Percentiles rank a stretch among this genome's conserved stretches.
These are phyloP conservation scores for Setaria italica DNA, from an alignment of 202 grass and related monocot genomes.

Conservation along the genomic window DNA sequence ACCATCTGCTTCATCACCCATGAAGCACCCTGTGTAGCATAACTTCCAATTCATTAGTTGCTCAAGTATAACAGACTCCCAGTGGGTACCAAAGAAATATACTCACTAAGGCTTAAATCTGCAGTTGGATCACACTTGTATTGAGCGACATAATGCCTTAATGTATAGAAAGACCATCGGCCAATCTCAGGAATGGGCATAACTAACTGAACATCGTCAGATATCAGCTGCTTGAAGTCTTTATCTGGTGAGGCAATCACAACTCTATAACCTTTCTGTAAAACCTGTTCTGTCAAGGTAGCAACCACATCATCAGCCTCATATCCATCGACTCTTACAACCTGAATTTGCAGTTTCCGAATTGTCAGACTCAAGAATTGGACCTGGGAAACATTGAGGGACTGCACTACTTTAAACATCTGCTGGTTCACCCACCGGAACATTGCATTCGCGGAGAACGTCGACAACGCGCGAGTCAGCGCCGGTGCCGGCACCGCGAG, in stretches of 20 bases:
- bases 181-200: conserved; percentile 87
- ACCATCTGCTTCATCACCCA: conserved; percentile 91
- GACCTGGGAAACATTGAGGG: background rate
- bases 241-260: conserved; percentile 88
- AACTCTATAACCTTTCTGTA: conserved; percentile 66
- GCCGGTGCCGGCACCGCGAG: conserved; percentile 42
- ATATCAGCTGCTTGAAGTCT: conserved; percentile 96
- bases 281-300: conserved; percentile 70
- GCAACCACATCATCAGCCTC: conserved; percentile 91
- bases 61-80: background rate
- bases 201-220: conserved; percentile 81
- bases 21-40: conserved; percentile 71
- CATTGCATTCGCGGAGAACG: conserved; percentile 70
- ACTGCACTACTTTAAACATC: background rate
- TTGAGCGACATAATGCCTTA: conserved; percentile 85
- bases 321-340: conserved; percentile 77
- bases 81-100: background rate
- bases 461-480: conserved; percentile 65
- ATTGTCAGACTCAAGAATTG: background rate
- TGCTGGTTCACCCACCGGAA: conserved; percentile 52
- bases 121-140: conserved; percentile 83
- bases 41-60: conserved; percentile 21
- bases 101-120: conserved; percentile 95
- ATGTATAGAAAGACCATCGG: conserved; percentile 85
- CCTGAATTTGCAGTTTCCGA: conserved; percentile 53